Evolutionary conservation across 495 filamentous ascomycete species (phyloP).

Genomic region (Pyrenula aspistea): DNA sequence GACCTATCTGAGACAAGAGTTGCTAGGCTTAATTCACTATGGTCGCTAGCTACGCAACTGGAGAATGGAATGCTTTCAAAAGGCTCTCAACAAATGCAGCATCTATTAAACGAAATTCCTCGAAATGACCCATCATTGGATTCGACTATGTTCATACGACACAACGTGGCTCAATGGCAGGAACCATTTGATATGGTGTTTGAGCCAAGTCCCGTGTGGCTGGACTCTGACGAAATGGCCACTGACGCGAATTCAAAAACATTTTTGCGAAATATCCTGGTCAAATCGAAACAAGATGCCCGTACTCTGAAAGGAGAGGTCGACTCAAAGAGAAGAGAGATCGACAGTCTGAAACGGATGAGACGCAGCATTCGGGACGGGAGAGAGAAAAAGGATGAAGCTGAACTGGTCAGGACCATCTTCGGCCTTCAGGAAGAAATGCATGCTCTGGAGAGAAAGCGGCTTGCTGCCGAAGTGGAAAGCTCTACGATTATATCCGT

Average conservation of each 20-base stretch:
- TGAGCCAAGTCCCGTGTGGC: slow-evolving; percentile 94
- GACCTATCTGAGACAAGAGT: slow-evolving; percentile 84
- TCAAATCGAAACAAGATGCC: slow-evolving; percentile 76
- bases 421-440: slow-evolving; percentile 73
- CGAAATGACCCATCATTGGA: slow-evolving; percentile 82
- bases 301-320: slow-evolving; percentile 67
- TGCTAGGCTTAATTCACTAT: slow-evolving; percentile 69
- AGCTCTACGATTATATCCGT: slow-evolving; percentile 72
- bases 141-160: slow-evolving; percentile 91
- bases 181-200: slow-evolving; percentile 78
- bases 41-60: slow-evolving; percentile 67
- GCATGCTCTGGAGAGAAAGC: slow-evolving; percentile 76
- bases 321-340: slow-evolving; percentile 72
- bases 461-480: slow-evolving; percentile 82
- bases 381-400: slow-evolving; percentile 73
- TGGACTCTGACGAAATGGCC: slow-evolving; percentile 77
- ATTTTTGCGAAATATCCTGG: slow-evolving; percentile 80
- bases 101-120: slow-evolving; percentile 67
- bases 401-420: slow-evolving; percentile 61
- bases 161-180: slow-evolving; percentile 70
- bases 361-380: slow-evolving; percentile 68
- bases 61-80: slow-evolving; percentile 61
- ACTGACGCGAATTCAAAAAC: slow-evolving; percentile 76
- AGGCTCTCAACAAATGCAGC: slow-evolving; percentile 56
- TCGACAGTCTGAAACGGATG: slow-evolving; percentile 58